A percentile compares a stretch with the other conserved stretches of the same genome.
phyloP scores from a whole-genome alignment of 169 alveolate species.

The Eimeria sp. region DNA sequence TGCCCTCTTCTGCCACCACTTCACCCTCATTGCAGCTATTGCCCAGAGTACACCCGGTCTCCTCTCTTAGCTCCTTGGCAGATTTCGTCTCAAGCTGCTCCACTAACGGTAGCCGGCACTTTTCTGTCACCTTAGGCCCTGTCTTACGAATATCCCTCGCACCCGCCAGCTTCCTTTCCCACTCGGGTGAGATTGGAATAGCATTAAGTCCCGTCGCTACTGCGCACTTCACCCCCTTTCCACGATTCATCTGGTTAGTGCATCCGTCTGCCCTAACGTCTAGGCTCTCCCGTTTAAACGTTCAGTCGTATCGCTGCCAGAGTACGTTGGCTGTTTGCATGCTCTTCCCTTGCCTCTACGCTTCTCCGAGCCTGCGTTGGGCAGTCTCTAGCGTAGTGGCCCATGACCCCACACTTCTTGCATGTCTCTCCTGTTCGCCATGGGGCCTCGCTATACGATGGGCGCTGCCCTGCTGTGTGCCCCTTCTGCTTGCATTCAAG shows the following conservation, averaged over 20 bases:
- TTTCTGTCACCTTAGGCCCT: not conserved
- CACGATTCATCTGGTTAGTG: too few species aligned
- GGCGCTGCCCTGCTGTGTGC: not conserved
- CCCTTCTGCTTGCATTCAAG: not conserved
- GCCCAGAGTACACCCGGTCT: not conserved
- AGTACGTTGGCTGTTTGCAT: too few species aligned
- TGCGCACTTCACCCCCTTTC: too few species aligned
- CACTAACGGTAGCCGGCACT: not conserved
- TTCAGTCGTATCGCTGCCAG: too few species aligned
- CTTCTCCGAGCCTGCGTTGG: too few species aligned
- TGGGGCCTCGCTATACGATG: not conserved
- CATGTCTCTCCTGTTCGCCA: not conserved
- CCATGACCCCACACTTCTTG: constrained; percentile 11
- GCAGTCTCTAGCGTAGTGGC: constrained; percentile 15
- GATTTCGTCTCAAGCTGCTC: not conserved
- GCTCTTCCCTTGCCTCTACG: too few species aligned
- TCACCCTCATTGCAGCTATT: not conserved
- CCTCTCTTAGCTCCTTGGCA: not conserved
- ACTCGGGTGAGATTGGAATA: too few species aligned
- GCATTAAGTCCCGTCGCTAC: too few species aligned
- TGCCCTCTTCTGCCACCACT: not conserved
- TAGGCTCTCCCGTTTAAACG: too few species aligned
- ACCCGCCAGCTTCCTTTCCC: not conserved
- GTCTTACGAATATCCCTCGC: not conserved
- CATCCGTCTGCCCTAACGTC: too few species aligned